Evolutionary conservation across 108 stramenopile species (phyloP).

Genomic region (Fragilaria crotonensis): DNA sequence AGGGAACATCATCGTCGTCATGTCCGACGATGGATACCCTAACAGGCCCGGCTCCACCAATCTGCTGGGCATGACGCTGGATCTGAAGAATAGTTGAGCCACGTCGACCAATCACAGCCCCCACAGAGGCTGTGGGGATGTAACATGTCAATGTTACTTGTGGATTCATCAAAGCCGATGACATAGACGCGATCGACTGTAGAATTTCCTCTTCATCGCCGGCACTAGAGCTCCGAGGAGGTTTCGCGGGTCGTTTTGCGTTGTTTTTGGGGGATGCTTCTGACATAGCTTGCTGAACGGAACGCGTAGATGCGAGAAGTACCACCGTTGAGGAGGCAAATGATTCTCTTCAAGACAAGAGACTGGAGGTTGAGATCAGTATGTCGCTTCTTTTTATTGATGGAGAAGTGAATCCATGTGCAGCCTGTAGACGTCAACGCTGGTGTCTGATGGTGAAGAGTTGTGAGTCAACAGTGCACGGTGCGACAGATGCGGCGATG

Average conservation of each 20-base stretch:
- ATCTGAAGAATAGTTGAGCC: constrained; percentile 55
- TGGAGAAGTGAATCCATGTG: neutral
- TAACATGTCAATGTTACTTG: constrained; percentile 51
- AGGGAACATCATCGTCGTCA: constrained; percentile 14
- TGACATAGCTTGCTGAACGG: neutral
- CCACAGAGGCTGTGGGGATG: constrained; percentile 67
- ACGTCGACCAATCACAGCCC: constrained; percentile 69
- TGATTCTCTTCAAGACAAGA: neutral
- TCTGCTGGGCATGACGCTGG: constrained; percentile 52
- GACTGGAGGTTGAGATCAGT: neutral
- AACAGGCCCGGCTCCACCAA: constrained; percentile 22
- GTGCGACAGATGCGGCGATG: too few species aligned
- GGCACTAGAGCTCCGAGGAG: neutral
- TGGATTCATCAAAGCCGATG: constrained; percentile 4
- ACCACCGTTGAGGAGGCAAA: neutral
- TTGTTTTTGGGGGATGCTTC: neutral
- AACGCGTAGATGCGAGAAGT: neutral
- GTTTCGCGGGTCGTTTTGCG: neutral
- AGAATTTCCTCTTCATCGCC: neutral
- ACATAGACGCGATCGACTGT: constrained; percentile 2
- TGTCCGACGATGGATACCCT: constrained; percentile 42
- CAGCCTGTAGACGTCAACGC: neutral
- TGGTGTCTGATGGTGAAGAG: too few species aligned
- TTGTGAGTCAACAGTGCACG: too few species aligned
- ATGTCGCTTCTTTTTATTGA: neutral